These are phyloP conservation scores for Elsinoe batatas DNA, from an alignment of 2,329 filamentous ascomycete species.

Conservation along the genomic window DNA sequence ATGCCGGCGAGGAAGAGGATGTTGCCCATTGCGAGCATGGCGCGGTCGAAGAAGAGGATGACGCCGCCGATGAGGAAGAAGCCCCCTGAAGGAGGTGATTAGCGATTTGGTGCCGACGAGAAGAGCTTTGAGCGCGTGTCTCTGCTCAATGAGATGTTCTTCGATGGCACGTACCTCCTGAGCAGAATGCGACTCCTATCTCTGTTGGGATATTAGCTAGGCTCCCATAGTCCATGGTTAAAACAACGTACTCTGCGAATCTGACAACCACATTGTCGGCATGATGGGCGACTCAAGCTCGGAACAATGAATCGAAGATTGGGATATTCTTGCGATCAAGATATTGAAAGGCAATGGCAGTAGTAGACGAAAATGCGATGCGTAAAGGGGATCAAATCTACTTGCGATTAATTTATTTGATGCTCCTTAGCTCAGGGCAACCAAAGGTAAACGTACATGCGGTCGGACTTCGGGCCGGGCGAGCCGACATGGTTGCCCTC, in stretches of 20 bases:
- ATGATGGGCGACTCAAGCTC: conserved; percentile 37
- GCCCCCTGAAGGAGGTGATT: conserved; percentile 51
- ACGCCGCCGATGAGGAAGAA: conserved; percentile 93
- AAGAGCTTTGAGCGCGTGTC: conserved; percentile 16
- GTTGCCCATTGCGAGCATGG: conserved; percentile 98
- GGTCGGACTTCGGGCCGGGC: not conserved
- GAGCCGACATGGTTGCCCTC: not conserved
- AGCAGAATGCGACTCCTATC: conserved; percentile 95
- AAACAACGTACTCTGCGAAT: conserved; percentile 70
- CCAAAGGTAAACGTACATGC: not conserved
- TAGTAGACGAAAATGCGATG: not conserved
- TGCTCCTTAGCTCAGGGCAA: not conserved
- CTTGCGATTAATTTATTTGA: conserved; percentile 2
- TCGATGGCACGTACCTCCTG: conserved; percentile 63
- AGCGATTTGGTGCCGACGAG: conserved; percentile 3
- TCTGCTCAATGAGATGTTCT: conserved; percentile 17
- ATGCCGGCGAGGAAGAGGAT: conserved; percentile 97
- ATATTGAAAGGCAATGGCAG: not conserved
- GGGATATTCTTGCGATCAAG: not conserved
- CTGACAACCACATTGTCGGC: conserved; percentile 92
- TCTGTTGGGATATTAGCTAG: conserved; percentile 45
- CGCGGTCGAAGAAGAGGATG: conserved; percentile 93
- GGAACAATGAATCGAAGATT: not conserved
- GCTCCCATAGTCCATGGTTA: conserved; percentile 14
- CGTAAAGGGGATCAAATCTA: not conserved